Conservation (phyloP, 768 basidiomycete species). For the Collybia sordida region DNA sequence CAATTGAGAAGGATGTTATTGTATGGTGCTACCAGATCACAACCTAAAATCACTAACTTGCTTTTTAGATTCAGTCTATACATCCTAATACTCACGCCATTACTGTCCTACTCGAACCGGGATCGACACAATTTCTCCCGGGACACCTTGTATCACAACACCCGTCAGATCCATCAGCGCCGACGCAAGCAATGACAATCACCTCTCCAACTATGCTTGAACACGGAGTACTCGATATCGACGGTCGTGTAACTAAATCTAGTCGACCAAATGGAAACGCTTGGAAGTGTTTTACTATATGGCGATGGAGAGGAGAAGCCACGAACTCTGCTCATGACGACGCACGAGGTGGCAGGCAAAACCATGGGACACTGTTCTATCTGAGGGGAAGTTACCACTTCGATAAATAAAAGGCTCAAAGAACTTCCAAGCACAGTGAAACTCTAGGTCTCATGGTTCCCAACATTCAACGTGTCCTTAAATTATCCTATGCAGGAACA, state of each 20-base stretch:
- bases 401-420: constrained; percentile 17
- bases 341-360: constrained; percentile 41
- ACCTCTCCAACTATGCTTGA: constrained; percentile 51
- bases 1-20: constrained; percentile 56
- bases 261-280: constrained; percentile 50
- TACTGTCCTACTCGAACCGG: constrained; percentile 41
- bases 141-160: constrained; percentile 27
- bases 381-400: constrained; percentile 41
- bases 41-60: background rate
- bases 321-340: constrained; percentile 15
- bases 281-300: constrained; percentile 58
- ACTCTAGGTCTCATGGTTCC: background rate
- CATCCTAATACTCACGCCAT: constrained; percentile 40
- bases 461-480: no score
- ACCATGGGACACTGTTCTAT: constrained; percentile 51
- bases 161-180: constrained; percentile 24
- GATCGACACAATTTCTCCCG: constrained; percentile 36
- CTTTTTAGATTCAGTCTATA: constrained; percentile 42
- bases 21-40: constrained; percentile 28
- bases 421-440: background rate
- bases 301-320: constrained; percentile 44
- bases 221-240: constrained; percentile 47
- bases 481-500: no score
- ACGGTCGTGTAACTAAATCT: constrained; percentile 44
- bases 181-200: constrained; percentile 34